Evolutionary conservation across 2,329 filamentous ascomycete genomes (phyloP).

Genomic region (Colletotrichum sp.): DNA sequence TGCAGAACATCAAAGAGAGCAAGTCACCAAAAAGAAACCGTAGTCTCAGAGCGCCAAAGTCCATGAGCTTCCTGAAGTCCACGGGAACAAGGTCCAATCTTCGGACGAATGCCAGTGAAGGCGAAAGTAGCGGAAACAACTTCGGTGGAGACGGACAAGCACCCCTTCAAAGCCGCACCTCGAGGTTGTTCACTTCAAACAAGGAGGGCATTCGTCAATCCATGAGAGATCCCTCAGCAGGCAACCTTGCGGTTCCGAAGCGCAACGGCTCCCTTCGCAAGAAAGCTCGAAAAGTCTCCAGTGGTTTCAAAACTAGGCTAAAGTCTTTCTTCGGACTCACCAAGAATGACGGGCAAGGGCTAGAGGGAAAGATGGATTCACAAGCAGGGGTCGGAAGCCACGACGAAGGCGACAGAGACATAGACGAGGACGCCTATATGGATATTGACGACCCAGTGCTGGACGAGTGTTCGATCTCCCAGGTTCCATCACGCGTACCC

Average conservation of each 20-base stretch:
- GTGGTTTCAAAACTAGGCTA: conserved; percentile 64
- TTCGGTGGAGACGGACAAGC: not conserved
- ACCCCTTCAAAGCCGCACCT: conserved; percentile 44
- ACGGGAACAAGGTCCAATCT: not conserved
- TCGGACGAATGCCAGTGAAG: conserved; percentile 31
- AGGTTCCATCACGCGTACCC: conserved; percentile 53
- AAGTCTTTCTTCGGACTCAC: conserved; percentile 59
- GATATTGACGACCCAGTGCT: conserved; percentile 37
- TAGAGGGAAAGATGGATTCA: not conserved
- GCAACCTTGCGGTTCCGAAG: not conserved
- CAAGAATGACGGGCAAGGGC: conserved; percentile 38
- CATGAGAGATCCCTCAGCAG: conserved; percentile 37
- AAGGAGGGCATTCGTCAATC: conserved; percentile 47
- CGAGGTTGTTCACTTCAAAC: conserved; percentile 47
- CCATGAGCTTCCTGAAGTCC: conserved; percentile 56
- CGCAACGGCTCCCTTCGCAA: conserved; percentile 40
- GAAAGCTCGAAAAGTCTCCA: conserved; percentile 67
- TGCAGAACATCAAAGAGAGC: not conserved
- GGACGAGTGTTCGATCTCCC: conserved; percentile 50
- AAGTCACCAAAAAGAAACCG: not conserved
- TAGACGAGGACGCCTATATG: conserved; percentile 31
- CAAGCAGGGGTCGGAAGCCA: not conserved
- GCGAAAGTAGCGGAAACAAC: conserved; percentile 30
- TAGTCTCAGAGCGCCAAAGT: conserved; percentile 52
- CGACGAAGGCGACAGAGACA: conserved; percentile 26